These are phyloP conservation scores for Fusarium sp. DNA, from an alignment of 2,329 filamentous ascomycete genomes.

Conservation along the genomic window DNA sequence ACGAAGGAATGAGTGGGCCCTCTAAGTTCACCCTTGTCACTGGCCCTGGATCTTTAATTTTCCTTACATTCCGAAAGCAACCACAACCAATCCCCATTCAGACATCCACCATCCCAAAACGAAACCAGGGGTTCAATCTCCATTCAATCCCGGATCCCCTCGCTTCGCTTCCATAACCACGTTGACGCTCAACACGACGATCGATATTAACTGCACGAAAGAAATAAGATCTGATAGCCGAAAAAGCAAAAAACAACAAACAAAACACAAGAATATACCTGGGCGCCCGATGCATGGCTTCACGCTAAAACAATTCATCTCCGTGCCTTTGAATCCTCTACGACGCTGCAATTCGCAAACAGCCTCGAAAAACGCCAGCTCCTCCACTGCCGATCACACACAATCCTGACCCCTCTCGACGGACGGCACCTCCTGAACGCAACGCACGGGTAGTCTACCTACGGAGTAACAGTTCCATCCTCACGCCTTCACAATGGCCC, in stretches of 20 bases:
- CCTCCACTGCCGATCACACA: constrained; percentile 31
- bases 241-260: neutral
- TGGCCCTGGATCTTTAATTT: constrained; percentile 40
- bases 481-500: constrained; percentile 26
- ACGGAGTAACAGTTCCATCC: neutral
- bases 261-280: neutral
- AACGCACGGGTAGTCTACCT: constrained; percentile 20
- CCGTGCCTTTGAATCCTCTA: constrained; percentile 9
- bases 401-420: constrained; percentile 4
- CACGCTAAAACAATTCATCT: constrained; percentile 4
- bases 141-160: constrained; percentile 5
- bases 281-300: constrained; percentile 9
- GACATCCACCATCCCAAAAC: constrained; percentile 14
- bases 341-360: constrained; percentile 25
- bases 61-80: constrained; percentile 18
- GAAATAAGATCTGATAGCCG: neutral
- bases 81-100: constrained; percentile 18
- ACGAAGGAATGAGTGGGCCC: constrained; percentile 9
- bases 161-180: constrained; percentile 3
- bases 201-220: constrained; percentile 1
- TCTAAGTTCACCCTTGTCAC: constrained; percentile 16
- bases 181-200: neutral
- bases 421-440: constrained; percentile 5
- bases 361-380: constrained; percentile 26
- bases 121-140: constrained; percentile 28